Evolutionary conservation across 345 rosid genomes (phyloP), one percentile per base, ranked within the genome.

Genomic region (Lepidium africanum): DNA sequence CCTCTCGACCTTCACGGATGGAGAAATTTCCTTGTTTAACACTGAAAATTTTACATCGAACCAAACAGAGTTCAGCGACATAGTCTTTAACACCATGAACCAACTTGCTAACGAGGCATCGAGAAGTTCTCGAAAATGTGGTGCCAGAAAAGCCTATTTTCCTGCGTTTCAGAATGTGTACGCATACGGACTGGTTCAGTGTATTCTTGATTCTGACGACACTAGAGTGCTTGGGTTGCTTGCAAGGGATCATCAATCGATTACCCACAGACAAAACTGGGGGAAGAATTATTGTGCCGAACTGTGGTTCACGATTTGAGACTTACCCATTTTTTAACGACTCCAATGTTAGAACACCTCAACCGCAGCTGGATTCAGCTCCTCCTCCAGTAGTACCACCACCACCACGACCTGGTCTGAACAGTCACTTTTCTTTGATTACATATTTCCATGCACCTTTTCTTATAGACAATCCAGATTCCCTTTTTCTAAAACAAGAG

Each of bases 161-260:
- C 21, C 60, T 4, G n/a, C n/a, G n/a, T 53, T 41, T 1, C 41
- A 40, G 21, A 30, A 0, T 1, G 10, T 86, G n/a, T n/a, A n/a
- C n/a, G n/a, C n/a, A n/a, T 84, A 70, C 65, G 50, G 43, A 2
- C 75, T 86, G 3, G 80, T 33, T 4, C 83, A 86, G 81, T 86
- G 91, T 69, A 79, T 71, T 3, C 82, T 78, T 7, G 87, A 84
- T n/a, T 71, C 47, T 84, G 35, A 63, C 80, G 2, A 1, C 14
- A 3, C 2, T 2, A 1, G 77, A 45, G 2, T 83, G 85, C 36
- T 10, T 15, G 0, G 0, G 1, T 0, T 83, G 88, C 54, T 72
- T 84, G 3, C 43, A 35, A 6, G 5, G 0, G 1, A 65, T 47
- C 25, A 42, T 63, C 6, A 4, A 43, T 1, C 5, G 1, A 1